Percentiles rank a stretch among this genome's conserved stretches.
Evolutionary conservation across 148 eudicot genomes (phyloP).

Genomic region (Vaccinium vitisidaea): DNA sequence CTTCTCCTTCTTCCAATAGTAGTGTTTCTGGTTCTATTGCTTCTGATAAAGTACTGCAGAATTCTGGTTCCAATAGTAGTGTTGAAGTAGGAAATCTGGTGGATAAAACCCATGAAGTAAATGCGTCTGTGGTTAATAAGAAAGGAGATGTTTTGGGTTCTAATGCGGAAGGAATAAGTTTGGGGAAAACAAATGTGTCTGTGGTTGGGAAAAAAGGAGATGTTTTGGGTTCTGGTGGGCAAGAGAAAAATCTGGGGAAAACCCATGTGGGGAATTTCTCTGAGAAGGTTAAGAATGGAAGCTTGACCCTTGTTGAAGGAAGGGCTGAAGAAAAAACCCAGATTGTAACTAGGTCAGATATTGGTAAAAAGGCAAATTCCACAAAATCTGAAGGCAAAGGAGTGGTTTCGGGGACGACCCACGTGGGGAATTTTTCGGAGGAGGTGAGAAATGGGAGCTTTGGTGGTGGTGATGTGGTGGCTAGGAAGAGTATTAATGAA

Average conservation of each 20-base stretch:
- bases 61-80: neutral
- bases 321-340: constrained; percentile 8
- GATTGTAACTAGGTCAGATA: constrained; percentile 3
- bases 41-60: constrained; percentile 7
- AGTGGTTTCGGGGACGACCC: constrained; percentile 27
- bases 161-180: constrained; percentile 22
- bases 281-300: constrained; percentile 21
- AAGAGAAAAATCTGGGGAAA: neutral
- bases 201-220: constrained; percentile 21
- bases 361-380: constrained; percentile 15
- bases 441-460: constrained; percentile 22
- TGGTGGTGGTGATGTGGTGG: neutral
- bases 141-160: constrained; percentile 16
- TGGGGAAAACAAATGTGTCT: constrained; percentile 32
- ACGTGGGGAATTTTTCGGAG: constrained; percentile 29
- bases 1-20: constrained; percentile 14
- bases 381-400: too few species aligned
- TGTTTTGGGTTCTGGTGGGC: neutral
- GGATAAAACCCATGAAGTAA: constrained; percentile 11
- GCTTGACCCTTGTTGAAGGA: constrained; percentile 15
- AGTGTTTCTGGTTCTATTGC: neutral
- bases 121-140: constrained; percentile 19
- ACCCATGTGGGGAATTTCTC: neutral
- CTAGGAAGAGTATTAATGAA: neutral
- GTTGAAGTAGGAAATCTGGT: neutral